Base-by-base conservation (phyloP, 257 asterid species). In the Penstemon davidsonii region DNA sequence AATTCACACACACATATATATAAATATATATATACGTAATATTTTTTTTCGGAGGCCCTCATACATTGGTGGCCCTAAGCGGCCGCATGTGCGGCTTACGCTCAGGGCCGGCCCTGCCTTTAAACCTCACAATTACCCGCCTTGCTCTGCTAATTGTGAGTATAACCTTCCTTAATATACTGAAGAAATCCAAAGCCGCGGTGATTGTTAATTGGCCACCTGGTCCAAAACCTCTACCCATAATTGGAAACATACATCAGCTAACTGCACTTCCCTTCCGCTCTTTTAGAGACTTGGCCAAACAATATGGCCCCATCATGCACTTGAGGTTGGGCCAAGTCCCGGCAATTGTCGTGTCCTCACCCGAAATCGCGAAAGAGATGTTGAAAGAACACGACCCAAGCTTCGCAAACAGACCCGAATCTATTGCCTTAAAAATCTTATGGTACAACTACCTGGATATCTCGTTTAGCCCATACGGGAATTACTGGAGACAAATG, bases 401-500 rank as follows among this genome's bases (percentile, higher is more conserved):
- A 0, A 1, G 5, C 5, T 67, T 43, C 45, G 73, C 73, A 3
- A 50, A 58, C 38, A 57, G 73, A 10, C 65, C 64, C n/a, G 40
- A 38, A 45, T 0, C 58, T 15, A 39, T 68, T 0, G 69, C 67
- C 37, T 0, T 19, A 0, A 46, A 71, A 58, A 72, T 75, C 15
- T 40, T 77, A 37, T 77, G 74, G 78, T 72, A 77, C 67, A 25
- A 77, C 12, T 46, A 68, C 58, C 5, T 5, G 10, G 75, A 63
- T 42, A 36, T 77, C 15, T 46, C 58, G 0, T 76, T 71, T 55
- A 11, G 71, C 61, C 67, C 71, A 18, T 76, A 60, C 39, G 67
- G 62, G 12, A 61, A 72, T 12, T 77, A 61, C 51, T 77, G 81
- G 81, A 46, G 69, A 0, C 78, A 77, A 51, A 77, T 72, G 78